Evolutionary conservation across 2,329 filamentous ascomycete species (phyloP), one percentile per base, ranked within the genome.

Genomic region (Claviceps fusiformis): DNA sequence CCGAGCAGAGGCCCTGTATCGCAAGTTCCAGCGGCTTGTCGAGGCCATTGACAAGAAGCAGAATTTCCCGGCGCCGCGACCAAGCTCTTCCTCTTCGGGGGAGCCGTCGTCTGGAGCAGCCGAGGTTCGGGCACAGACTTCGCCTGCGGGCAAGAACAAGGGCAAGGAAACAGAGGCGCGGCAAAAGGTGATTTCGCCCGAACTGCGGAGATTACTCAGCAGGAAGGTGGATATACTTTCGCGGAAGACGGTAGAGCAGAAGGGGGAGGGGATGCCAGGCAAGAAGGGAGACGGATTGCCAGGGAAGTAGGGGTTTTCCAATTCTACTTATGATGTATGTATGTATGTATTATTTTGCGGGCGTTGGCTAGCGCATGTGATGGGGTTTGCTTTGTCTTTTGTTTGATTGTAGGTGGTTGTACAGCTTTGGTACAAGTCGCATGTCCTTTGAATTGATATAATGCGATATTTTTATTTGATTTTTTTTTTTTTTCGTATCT

Each of bases 1-100:
- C 57, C 82, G 91, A 37, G 93, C 93, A 11, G 93, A 98, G 70
- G 80, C 83, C 0, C 80, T 98, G 3, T 98, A 95, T 75, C 83
- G 82, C 59, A 84, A 87, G 52, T 98, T 95, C 70, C 85, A 95
- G 64, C 81, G 90, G 48, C 85, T 89, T 1, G 86, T 98, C 11
- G 89, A 97, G 64, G 87, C 89, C 0, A 85, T 95, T 41, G 95
- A 98, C 70, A 92, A 93, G 72, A 95, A 93, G 69, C 78, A 85
- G 53, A 90, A 88, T 64, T 95, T 95, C 62, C 90, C 90, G 0
- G 72, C 75, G 0, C 82, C 56, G 66, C 71, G 64, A 48, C 9
- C 46, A 24, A 45, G 24, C 39, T 54, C 62, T 33, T 60, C 61
- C 9, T 54, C 57, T 45, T n/a, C n/a, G n/a, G 43, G 47, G 44